Base-by-base conservation (phyloP, 768 basidiomycete genomes). In the Coprinopsis cinerea region DNA sequence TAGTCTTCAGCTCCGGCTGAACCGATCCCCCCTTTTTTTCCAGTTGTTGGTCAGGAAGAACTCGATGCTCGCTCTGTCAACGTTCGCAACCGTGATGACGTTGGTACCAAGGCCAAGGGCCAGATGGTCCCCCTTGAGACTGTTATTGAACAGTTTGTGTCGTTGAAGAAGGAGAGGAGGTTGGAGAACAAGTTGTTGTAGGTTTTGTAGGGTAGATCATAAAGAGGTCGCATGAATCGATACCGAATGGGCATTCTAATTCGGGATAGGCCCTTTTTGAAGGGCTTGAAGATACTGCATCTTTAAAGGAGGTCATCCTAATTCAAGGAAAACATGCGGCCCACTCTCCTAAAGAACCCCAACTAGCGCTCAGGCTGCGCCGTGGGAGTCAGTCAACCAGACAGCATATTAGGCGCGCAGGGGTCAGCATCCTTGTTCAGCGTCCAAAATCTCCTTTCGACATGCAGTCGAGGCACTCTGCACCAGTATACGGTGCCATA, bases 1-100 rank as follows among this genome's bases (percentile, higher is more conserved):
- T 10, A 6, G n/a, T 1, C 11, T 28, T 41, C n/a, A 2, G 26
- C 25, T 28, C 2, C 18, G 9, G 13, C 10, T 18, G 15, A 13
- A 7, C 24, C 9, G 32, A 36, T 17, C 24, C 25, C 25, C 10
- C 24, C 26, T 39, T 48, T n/a, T n/a, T n/a, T n/a, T 35, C 5
- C 58, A 96, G 95, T 98, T 52, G 95, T 98, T 48, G 96, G 96
- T 24, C 85, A 94, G 61, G 88, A 92, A 56, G 96, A 99, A 68
- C 69, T 91, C 48, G 85, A 92, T 52, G 73, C 76, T 37, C 78
- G 78, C 35, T 90, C 95, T 4, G 96, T 98, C 55, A 98, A 99
- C 61, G 83, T 98, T 15, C 82, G 95, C 52, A 98, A 97, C 66
- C 83, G 96, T 28, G 95, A 98, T 64, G 92, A 97, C 58, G 79